phyloP scores from a whole-genome alignment of 176 grass and related monocot species.

The Avena atlantica region DNA sequence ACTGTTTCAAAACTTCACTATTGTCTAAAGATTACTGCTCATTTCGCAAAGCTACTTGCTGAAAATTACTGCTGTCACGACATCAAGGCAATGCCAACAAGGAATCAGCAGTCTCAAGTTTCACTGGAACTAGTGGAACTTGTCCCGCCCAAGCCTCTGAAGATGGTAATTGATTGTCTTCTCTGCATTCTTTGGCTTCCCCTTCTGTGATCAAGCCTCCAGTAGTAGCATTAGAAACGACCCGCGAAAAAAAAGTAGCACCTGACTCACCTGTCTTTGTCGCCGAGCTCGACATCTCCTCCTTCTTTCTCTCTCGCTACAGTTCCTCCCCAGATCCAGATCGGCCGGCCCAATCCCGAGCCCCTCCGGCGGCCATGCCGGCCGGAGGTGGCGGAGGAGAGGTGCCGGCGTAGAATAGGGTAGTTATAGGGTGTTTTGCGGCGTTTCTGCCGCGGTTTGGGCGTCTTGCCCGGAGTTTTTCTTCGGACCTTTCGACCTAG shows the following conservation, averaged over 20 bases:
- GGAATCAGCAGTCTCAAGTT: neutral
- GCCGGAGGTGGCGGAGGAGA: too few species aligned
- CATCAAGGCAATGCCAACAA: neutral
- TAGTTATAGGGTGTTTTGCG: too few species aligned
- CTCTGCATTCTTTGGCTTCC: conserved; percentile 65
- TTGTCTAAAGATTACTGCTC: conserved; percentile 3
- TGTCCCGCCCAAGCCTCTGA: conserved; percentile 65
- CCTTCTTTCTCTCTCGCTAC: too few species aligned
- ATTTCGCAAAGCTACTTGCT: conserved; percentile 10
- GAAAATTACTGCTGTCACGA: neutral
- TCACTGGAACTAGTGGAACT: conserved; percentile 48
- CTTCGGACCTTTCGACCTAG: too few species aligned
- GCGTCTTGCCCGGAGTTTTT: too few species aligned
- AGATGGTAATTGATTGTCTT: conserved; percentile 86
- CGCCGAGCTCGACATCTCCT: too few species aligned
- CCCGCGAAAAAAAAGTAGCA: neutral
- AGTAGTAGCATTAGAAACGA: conserved; percentile 27
- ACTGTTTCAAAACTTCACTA: conserved; percentile 2
- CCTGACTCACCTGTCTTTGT: too few species aligned
- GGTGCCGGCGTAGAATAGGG: too few species aligned
- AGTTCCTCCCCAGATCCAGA: too few species aligned
- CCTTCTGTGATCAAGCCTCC: conserved; percentile 52
- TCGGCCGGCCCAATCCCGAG: too few species aligned
- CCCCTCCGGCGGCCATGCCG: too few species aligned
- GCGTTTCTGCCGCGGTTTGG: too few species aligned